Percentiles rank a stretch among this genome's conserved stretches.
Evolutionary conservation across 495 filamentous ascomycete genomes (phyloP).

Genomic region (Usnea hakonensis): DNA sequence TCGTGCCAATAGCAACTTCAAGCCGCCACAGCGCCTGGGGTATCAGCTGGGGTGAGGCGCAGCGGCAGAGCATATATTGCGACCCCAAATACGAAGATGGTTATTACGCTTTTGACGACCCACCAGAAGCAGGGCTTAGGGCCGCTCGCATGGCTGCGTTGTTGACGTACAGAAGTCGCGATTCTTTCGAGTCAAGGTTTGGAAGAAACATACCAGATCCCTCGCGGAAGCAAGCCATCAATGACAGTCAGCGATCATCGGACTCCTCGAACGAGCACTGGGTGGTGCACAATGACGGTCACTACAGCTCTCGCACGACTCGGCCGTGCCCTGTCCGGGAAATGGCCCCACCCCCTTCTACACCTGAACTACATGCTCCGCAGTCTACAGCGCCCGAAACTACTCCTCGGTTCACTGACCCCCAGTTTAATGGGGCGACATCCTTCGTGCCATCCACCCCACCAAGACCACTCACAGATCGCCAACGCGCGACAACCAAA

Average conservation of each 20-base stretch:
- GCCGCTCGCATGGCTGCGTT: slow-evolving; percentile 95
- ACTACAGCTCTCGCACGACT: slow-evolving; percentile 48
- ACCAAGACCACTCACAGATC: slow-evolving; percentile 18
- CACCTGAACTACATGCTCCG: slow-evolving; percentile 23
- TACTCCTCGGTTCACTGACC: slow-evolving; percentile 48
- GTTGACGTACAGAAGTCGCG: slow-evolving; percentile 88
- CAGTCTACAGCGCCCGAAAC: slow-evolving; percentile 22
- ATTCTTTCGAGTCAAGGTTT: slow-evolving; percentile 94
- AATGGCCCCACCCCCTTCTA: slow-evolving; percentile 26
- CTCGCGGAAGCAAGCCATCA: slow-evolving; percentile 69
- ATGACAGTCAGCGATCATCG: slow-evolving; percentile 51
- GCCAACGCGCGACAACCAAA: slow-evolving; percentile 64
- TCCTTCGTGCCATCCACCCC: slow-evolving; percentile 30
- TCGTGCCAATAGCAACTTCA: slow-evolving; percentile 93
- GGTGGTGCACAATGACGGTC: slow-evolving; percentile 93
- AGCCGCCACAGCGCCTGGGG: slow-evolving; percentile 97
- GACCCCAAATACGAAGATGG: slow-evolving; percentile 98
- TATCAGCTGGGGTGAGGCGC: slow-evolving; percentile 97
- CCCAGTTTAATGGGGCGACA: slow-evolving; percentile 69
- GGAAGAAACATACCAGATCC: slow-evolving; percentile 87
- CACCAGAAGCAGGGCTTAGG: slow-evolving; percentile 76
- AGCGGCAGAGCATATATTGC: slow-evolving; percentile 95
- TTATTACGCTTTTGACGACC: slow-evolving; percentile 79
- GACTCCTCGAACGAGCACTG: slow-evolving; percentile 77
- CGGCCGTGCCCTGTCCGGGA: slow-evolving; percentile 33